A percentile compares a stretch with the other conserved stretches of the same genome.
Evolutionary conservation across 441 rosid genomes (phyloP).

Genomic region (Rhodomyrtus psidioides): DNA sequence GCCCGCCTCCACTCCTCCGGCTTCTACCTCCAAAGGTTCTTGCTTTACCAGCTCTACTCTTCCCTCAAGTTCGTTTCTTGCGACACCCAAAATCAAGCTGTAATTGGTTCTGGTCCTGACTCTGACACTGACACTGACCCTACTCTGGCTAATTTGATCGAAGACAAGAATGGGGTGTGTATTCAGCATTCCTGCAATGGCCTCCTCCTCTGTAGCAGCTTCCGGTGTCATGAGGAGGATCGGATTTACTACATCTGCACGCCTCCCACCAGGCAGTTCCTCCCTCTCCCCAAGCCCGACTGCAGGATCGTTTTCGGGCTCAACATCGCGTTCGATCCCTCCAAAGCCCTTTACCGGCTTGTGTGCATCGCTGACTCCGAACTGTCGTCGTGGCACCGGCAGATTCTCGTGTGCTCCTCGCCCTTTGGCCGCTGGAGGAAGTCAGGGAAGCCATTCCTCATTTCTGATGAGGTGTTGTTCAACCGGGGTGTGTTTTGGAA

Average conservation of each 20-base stretch:
- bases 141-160: background rate
- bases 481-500: slow-evolving; percentile 13
- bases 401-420: background rate
- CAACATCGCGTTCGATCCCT: background rate
- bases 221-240: slow-evolving; percentile 4
- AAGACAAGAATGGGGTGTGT: background rate
- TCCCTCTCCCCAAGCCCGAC: background rate
- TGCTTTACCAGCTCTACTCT: background rate
- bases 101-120: background rate
- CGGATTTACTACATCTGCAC: slow-evolving; percentile 13
- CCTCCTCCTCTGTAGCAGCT: slow-evolving; percentile 16
- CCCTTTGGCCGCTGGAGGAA: background rate
- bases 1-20: background rate
- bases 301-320: background rate
- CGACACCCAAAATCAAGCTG: background rate
- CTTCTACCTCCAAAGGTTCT: background rate
- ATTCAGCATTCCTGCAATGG: slow-evolving; percentile 5
- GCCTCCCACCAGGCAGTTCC: slow-evolving; percentile 17
- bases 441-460: background rate
- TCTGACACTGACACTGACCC: background rate
- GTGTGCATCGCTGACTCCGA: background rate
- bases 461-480: background rate
- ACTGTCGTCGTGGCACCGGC: background rate
- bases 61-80: background rate
- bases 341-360: background rate